phyloP scores from a whole-genome alignment of 805 yeast species.

The Candida lessepsii region DNA sequence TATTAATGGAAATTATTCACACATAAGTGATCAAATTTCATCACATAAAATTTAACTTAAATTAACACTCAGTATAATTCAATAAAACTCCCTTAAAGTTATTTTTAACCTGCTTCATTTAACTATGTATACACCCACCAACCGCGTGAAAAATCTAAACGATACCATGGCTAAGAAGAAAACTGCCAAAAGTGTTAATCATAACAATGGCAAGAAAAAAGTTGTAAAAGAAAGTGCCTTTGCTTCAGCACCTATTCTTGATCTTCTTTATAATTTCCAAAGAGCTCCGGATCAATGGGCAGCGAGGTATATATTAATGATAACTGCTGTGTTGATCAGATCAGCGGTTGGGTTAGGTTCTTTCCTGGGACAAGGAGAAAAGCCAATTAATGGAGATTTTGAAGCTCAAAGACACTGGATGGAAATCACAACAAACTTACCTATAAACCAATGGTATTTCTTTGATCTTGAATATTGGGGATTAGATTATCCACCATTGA shows the following conservation, averaged over 20 bases:
- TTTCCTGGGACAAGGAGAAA: slow-evolving; percentile 67
- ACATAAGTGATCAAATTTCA: no score
- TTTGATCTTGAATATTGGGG: slow-evolving; percentile 95
- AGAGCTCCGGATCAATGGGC: slow-evolving; percentile 89
- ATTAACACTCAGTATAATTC: no score
- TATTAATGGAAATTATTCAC: no score
- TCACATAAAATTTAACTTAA: no score
- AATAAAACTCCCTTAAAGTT: no score
- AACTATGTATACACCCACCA: no score
- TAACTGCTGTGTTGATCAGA: slow-evolving; percentile 72
- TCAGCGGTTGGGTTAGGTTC: slow-evolving; percentile 88
- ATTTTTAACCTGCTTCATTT: no score
- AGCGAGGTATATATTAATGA: slow-evolving; percentile 70
- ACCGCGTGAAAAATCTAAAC: slow-evolving; percentile 2
- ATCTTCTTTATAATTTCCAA: slow-evolving; percentile 73
- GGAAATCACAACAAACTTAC: slow-evolving; percentile 80
- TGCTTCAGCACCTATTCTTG: slow-evolving; percentile 62
- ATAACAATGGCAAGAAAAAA: slow-evolving; percentile 1
- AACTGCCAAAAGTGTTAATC: slow-evolving; percentile 4
- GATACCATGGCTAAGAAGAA: slow-evolving; percentile 16
- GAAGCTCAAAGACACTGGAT: slow-evolving; percentile 99
- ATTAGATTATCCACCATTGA: slow-evolving; percentile 93
- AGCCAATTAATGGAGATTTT: slow-evolving; percentile 92
- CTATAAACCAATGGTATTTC: slow-evolving; percentile 79
- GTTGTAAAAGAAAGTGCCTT: slow-evolving; percentile 15